Base-by-base conservation (phyloP, 2,329 filamentous ascomycete species). In the Ascochyta pisi region DNA sequence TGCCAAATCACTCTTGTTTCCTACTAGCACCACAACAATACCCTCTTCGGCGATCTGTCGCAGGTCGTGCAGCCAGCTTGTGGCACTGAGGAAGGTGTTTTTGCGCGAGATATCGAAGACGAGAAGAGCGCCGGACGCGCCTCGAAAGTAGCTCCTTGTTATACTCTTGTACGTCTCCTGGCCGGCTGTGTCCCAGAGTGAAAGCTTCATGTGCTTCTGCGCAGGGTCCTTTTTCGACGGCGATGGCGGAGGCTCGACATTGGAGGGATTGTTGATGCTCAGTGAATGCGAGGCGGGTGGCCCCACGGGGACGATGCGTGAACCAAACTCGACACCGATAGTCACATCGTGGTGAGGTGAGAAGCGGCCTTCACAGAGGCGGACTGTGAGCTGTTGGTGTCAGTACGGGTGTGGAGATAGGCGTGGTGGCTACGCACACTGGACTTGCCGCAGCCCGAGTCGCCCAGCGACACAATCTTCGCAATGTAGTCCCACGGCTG, bases 111-210 rank as follows among this genome's bases (percentile, higher is more conserved):
- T 94, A 77, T 99, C 95, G 73, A 97, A 99, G 59, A 99, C 95
- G 24, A 99, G 86, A 13, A 99, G 83, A 5, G 88, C 88, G 29
- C 88, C 88, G 0, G 84, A 86, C 35, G 88, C 88, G 68, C 92
- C 93, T 49, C 93, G 89, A 78, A 96, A 96, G 79, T 97, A 97
- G 59, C 90, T 95, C 50, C 94, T 84, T 8, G 94, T 98, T 56
- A 98, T 95, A 40, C 90, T 94, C 76, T 97, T 97, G 82, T 98
- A 98, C 12, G 92, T 96, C 80, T 98, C 94, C 76, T 98, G 94
- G 24, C 94, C 94, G 15, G 94, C 94, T 0, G 94, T 98, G 73
- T 97, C 94, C 94, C 94, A 98, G 10, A 98, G 82, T 40, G 88
- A 92, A 5, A 96, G 84, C 78, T 96, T 96, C 92, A 96, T 96